phyloP scores from a whole-genome alignment of 768 basidiomycete genomes.

The Leccinum olivaceopallidum region DNA sequence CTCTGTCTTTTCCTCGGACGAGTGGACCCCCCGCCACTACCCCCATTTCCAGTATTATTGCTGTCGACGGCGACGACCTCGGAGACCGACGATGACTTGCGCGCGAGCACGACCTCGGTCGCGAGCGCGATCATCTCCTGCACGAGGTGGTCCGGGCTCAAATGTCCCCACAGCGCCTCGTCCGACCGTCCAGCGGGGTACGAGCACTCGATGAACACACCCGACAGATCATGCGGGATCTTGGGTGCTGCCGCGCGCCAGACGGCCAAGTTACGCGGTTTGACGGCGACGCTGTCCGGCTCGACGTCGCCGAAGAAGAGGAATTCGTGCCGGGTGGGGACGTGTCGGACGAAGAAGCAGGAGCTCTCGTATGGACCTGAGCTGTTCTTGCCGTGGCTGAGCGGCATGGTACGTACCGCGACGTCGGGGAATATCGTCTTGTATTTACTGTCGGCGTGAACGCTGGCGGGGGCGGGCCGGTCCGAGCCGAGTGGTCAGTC shows the following conservation, averaged over 20 bases:
- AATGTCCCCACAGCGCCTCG: constrained; percentile 78
- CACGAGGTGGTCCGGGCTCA: constrained; percentile 77
- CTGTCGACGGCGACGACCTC: not conserved
- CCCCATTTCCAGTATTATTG: not conserved
- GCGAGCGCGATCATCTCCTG: constrained; percentile 75
- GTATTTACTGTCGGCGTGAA: constrained; percentile 55
- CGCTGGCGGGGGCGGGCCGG: constrained; percentile 33
- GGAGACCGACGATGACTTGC: constrained; percentile 15
- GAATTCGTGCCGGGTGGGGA: constrained; percentile 64
- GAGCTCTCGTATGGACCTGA: constrained; percentile 67
- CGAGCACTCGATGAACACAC: constrained; percentile 96
- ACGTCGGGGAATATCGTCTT: constrained; percentile 50
- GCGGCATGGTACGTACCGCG: constrained; percentile 64
- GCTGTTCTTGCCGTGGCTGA: constrained; percentile 69
- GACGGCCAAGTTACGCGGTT: constrained; percentile 63
- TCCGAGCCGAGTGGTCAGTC: not conserved
- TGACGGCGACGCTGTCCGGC: constrained; percentile 69
- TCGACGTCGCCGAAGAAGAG: constrained; percentile 96
- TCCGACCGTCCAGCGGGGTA: constrained; percentile 73
- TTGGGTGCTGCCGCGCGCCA: constrained; percentile 83
- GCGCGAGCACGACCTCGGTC: constrained; percentile 56
- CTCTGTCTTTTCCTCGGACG: constrained; percentile 40
- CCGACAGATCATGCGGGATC: constrained; percentile 64
- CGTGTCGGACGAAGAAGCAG: constrained; percentile 83
- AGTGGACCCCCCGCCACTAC: not conserved